These are phyloP conservation scores for Betula pendula DNA, from an alignment of 306 rosid genomes.

Conservation along the genomic window DNA sequence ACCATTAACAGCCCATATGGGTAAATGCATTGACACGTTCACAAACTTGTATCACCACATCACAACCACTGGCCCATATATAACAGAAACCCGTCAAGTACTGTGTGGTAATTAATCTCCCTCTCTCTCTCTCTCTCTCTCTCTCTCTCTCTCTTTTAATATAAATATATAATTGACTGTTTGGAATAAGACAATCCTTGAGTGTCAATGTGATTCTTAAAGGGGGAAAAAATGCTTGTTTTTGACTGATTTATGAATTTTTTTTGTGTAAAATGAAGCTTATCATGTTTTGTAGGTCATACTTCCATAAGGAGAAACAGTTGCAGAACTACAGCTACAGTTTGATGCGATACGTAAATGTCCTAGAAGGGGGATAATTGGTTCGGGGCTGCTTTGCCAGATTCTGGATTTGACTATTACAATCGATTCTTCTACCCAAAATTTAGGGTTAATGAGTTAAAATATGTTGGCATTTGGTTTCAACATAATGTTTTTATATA, in stretches of 20 bases:
- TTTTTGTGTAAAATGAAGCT: not conserved
- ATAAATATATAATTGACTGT: too few relatives aligned
- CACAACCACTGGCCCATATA: too few relatives aligned
- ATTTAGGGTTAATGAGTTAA: conserved; percentile 64
- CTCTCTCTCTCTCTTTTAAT: too few relatives aligned
- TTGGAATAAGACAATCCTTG: not conserved
- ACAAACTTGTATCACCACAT: too few relatives aligned
- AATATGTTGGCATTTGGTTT: not conserved
- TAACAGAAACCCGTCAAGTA: too few relatives aligned
- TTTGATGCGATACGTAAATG: conserved; percentile 48
- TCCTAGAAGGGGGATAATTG: conserved; percentile 62
- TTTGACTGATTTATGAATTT: conserved; percentile 16
- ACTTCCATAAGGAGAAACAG: conserved; percentile 47
- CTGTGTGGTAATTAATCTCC: too few relatives aligned
- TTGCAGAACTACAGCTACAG: conserved; percentile 53
- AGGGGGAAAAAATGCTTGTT: not conserved
- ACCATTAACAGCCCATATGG: too few relatives aligned
- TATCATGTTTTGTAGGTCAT: conserved; percentile 48
- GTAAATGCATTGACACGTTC: too few relatives aligned
- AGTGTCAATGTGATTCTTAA: not conserved
- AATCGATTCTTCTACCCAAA: conserved; percentile 68
- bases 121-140: too few relatives aligned
- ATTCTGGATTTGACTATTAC: conserved; percentile 65
- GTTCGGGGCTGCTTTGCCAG: conserved; percentile 59
- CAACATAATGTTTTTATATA: not conserved